These are phyloP conservation scores for Scedosporium aurantiacum DNA, from an alignment of 2,329 filamentous ascomycete genomes.

Conservation along the genomic window DNA sequence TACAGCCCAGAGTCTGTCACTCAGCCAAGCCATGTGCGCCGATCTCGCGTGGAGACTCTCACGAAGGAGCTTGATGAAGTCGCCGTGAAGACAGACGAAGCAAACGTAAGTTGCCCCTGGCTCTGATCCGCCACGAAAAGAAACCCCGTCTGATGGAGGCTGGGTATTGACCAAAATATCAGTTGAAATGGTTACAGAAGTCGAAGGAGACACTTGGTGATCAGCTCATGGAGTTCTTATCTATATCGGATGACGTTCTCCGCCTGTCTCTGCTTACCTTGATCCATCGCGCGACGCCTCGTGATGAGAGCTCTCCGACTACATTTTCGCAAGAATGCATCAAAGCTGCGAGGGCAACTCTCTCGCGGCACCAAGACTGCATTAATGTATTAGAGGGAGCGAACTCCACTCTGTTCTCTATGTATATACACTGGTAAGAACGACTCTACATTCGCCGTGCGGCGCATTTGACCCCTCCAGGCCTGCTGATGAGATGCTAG, in stretches of 20 bases:
- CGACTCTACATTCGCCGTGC: not conserved
- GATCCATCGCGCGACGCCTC: slow-evolving; percentile 30
- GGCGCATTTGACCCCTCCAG: not conserved
- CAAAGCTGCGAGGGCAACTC: slow-evolving; percentile 27
- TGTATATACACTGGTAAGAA: slow-evolving; percentile 33
- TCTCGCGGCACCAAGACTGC: slow-evolving; percentile 28
- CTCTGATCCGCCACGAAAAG: not conserved
- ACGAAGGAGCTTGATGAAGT: slow-evolving; percentile 21
- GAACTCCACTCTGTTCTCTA: slow-evolving; percentile 24
- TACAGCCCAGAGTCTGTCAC: slow-evolving; percentile 33
- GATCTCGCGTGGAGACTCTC: slow-evolving; percentile 20
- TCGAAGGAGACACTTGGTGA: not conserved
- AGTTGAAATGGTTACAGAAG: not conserved
- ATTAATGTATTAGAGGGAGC: slow-evolving; percentile 25
- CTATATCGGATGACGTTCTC: slow-evolving; percentile 29
- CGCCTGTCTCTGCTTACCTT: slow-evolving; percentile 29
- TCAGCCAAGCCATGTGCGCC: slow-evolving; percentile 21
- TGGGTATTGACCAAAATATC: not conserved
- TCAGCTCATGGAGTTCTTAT: slow-evolving; percentile 13
- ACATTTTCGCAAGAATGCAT: slow-evolving; percentile 32
- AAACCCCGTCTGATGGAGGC: not conserved
- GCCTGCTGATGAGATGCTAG: slow-evolving; percentile 13
- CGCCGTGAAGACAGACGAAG: slow-evolving; percentile 15
- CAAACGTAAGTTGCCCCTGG: slow-evolving; percentile 7
- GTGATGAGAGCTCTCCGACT: slow-evolving; percentile 14